Base-by-base conservation (phyloP, 2,329 filamentous ascomycete genomes). In the Zasmidium angulare region DNA sequence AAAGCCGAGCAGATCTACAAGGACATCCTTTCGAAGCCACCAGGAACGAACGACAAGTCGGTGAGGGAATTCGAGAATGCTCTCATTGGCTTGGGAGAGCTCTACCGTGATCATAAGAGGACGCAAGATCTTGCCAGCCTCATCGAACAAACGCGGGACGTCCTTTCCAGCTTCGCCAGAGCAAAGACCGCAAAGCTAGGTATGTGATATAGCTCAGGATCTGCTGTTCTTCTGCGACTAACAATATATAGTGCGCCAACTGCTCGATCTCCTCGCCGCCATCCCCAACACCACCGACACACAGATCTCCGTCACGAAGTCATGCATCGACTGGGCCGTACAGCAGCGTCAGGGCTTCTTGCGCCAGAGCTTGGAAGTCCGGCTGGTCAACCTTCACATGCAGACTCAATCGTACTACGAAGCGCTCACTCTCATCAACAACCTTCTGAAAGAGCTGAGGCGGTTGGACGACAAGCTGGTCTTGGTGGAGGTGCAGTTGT, bases 251-350 rank as follows among this genome's bases (percentile, higher is more conserved):
- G 47, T 26, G 3, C 24, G 51, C 31, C 92, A 97, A 79, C 87
- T 99, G 23, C 89, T 99, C 76, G 95, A 99, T 77, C 87, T 97
- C 76, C 95, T 98, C 82, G 87, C 90, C 71, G 86, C 89, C 72
- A 97, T 98, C 70, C 95, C 96, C 71, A 89, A 97, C 79, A 95
- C 91, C 69, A 89, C 89, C 81, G 95, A 99, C 75, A 90, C 89
- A 74, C 95, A 99, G 81, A 92, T 96, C 76, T 81, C 88, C 75
- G 91, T 97, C 71, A 99, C 95, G 72, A 96, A 96, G 79, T 96
- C 95, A 79, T 98, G 92, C 81, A 99, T 99, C 86, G 93, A 98
- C 80, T 99, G 95, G 95, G 95, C 95, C 51, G 91, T 93, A 56
- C 90, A 91, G 54, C 92, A 98, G 81, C 90, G 93, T 70, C 89